Evolutionary conservation across 805 yeast species (phyloP), one percentile per base, ranked within the genome.

Genomic region (Candida railenensis): DNA sequence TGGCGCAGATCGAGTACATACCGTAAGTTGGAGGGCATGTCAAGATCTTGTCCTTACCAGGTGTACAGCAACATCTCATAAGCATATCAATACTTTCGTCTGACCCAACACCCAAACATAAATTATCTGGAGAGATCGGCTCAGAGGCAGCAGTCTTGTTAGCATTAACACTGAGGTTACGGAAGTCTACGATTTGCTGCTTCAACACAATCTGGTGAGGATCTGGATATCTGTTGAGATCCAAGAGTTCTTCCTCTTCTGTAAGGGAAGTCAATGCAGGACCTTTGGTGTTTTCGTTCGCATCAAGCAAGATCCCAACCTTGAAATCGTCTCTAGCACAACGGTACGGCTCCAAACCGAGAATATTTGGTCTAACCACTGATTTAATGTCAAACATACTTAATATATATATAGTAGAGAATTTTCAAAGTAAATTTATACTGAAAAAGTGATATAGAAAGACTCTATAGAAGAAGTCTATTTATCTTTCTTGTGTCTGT

Each of bases 11-110:
- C 3, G 87, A 70, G 73, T 94, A 94, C 99, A 94, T 94, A 4
- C 98, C 97, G 61, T 94, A 94, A 0, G 99, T 94, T 37, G 99
- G 98, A 2, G 98, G 97, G 63, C 96, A 84, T 1, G 82, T 81
- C 55, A 94, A 68, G 59, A 94, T 67, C 62, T 89, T 92, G 49
- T 91, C 97, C 52, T 73, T 75, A 2, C 87, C 87, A 2, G 99
- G 99, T 3, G 66, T 71, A 59, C 97, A 88, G 45, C 86, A 78
- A 45, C 96, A 88, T 56, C 99, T 74, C 51, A 94, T 83, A 46
- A 92, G 67, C 36, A 94, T 78, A 62, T 94, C 99, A 49, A 94
- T 90, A 57, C 94, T 82, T 66, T 94, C 99, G 65, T 94, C 99
- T 1, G 97, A 91, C 1, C 99, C 99, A 11, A 94, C 99, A 38